Percentiles rank a stretch among this genome's conserved stretches.
These are phyloP conservation scores for Citrus unshiu DNA, from an alignment of 345 rosid species.

Conservation along the genomic window DNA sequence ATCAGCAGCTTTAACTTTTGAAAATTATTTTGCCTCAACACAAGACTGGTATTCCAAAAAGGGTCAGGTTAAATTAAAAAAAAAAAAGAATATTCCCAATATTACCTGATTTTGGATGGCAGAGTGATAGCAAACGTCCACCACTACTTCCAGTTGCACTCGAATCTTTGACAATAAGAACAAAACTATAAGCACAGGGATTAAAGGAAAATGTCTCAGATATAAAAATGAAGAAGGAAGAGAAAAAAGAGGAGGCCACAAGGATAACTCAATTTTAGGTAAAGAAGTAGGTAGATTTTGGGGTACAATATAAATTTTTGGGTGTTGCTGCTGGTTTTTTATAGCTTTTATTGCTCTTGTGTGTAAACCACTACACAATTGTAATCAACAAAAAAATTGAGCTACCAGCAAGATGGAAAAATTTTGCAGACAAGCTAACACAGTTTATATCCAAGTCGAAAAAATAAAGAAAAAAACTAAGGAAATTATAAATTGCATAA, in stretches of 20 bases:
- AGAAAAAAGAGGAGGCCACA: background rate
- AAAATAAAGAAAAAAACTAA: background rate
- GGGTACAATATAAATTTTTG: background rate
- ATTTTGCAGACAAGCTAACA: background rate
- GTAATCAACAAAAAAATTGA: background rate
- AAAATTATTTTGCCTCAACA: background rate
- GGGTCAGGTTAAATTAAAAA: no score
- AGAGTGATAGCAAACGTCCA: constrained; percentile 52
- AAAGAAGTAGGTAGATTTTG: background rate
- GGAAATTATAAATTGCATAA: background rate
- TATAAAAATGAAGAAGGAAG: no score
- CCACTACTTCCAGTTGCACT: constrained; percentile 24
- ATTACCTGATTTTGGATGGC: constrained; percentile 87
- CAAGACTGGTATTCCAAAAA: background rate
- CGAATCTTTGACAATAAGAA: constrained; percentile 24
- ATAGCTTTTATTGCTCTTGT: no score
- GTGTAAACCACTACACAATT: no score
- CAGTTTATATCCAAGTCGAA: background rate
- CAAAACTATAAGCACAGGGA: background rate
- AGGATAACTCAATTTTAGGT: background rate
- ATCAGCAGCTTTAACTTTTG: background rate
- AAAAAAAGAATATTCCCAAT: background rate
- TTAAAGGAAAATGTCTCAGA: no score
- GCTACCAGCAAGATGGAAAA: background rate
- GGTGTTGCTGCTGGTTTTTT: background rate